phyloP scores from a whole-genome alignment of 371 early-diverging fungal species.

The Pancytospora philotis region DNA sequence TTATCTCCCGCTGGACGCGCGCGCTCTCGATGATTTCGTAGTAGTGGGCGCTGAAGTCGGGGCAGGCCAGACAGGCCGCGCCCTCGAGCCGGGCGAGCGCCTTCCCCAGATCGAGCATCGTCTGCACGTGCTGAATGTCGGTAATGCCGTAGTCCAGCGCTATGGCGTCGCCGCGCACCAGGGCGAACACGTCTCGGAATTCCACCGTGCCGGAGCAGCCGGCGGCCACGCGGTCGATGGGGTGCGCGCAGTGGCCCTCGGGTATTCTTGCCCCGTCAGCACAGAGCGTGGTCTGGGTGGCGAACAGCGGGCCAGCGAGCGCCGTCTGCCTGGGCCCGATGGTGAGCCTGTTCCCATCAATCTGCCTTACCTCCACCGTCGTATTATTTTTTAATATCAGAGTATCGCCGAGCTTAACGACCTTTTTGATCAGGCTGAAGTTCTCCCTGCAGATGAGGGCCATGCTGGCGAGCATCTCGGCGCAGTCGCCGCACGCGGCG shows the following conservation, averaged over 20 bases:
- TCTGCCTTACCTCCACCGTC: slow-evolving; percentile 6
- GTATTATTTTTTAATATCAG: slow-evolving; percentile 22
- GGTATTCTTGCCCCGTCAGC: no score
- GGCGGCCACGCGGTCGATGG: no score
- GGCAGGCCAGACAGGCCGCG: slow-evolving; percentile 26
- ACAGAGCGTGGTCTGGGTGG: no score
- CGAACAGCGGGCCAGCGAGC: not conserved
- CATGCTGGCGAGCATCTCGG: slow-evolving; percentile 22
- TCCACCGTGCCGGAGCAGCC: no score
- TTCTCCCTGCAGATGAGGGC: slow-evolving; percentile 13
- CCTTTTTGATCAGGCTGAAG: slow-evolving; percentile 8
- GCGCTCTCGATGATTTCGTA: slow-evolving; percentile 6
- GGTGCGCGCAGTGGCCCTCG: no score
- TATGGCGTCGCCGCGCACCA: no score
- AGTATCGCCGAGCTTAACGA: slow-evolving; percentile 14
- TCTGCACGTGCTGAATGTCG: not conserved
- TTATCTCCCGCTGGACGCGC: slow-evolving; percentile 19
- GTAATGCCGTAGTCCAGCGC: no score
- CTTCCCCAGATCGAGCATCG: not conserved
- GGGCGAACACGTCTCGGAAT: no score
- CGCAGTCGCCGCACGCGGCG: slow-evolving; percentile 29
- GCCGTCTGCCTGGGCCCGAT: not conserved
- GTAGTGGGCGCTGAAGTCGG: slow-evolving; percentile 44
- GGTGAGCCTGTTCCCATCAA: not conserved
- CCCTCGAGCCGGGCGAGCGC: not conserved